Base-by-base conservation (phyloP, 2,329 filamentous ascomycete genomes). In the Penicillium sp. region DNA sequence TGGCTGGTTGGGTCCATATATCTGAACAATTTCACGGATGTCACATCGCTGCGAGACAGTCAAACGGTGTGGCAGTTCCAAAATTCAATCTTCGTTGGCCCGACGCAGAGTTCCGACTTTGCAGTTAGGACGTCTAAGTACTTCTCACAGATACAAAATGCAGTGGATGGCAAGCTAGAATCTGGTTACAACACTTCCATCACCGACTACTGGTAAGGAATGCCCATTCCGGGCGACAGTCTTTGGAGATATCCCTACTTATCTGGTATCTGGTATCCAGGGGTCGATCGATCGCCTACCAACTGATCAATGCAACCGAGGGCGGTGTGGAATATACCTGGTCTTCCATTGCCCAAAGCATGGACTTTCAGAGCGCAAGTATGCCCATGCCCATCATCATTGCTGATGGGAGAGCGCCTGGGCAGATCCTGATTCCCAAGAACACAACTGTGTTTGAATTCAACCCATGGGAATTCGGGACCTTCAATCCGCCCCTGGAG, bases 291-390 rank as follows among this genome's bases (percentile, higher is more conserved):
- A 26, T 48, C 13, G 26, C 39, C 33, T 58, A 54, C 27, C 46
- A 58, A 26, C 29, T 58, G 13, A 27, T 93, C 67, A 88, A 90
- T 68, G 88, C 84, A 8, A 81, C 80, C 0, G 77, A 89, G 59
- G 90, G 90, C 48, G 90, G 89, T 80, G 79, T 4, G n/a, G 31
- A 31, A n/a, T 90, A 87, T 67, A 93, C 90, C 1, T 93, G 86
- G 73, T 93, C 90, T 8, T 91, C 53, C 3, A 52, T 56, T 52
- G 27, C 53, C 7, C 19, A 29, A 21, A 52, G 26, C 31, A 16
- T 13, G 24, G 27, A 27, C 88, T 10, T 86, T 90, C 59, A 48
- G 33, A 45, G 6, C 14, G 88, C 80, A 26, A 75, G 82, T 21
- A 80, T 81, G 9, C 89, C 89, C 0, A 82, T 91, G 76, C 89